phyloP scores from a whole-genome alignment of 2,329 filamentous ascomycete genomes.

The Ophiostoma montium region DNA sequence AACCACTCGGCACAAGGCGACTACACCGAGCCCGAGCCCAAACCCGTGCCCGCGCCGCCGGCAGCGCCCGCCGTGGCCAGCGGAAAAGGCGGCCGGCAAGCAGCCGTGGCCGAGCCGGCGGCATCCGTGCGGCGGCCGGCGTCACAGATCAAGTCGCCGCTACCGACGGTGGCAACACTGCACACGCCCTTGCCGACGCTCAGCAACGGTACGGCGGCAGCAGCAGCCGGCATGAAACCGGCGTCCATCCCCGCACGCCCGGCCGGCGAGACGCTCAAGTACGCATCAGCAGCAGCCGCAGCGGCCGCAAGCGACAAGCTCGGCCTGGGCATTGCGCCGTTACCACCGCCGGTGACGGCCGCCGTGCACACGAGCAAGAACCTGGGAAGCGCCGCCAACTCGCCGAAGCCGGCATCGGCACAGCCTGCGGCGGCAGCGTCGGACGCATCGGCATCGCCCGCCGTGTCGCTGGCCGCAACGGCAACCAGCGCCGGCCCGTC shows the following conservation, averaged over 20 bases:
- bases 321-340: conserved; percentile 81
- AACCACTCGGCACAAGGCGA: conserved; percentile 87
- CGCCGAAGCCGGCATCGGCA: conserved; percentile 33
- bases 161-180: conserved; percentile 83
- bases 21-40: conserved; percentile 40
- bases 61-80: conserved; percentile 14
- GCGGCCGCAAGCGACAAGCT: conserved; percentile 78
- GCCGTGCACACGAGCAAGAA: conserved; percentile 32
- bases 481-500: conserved; percentile 15
- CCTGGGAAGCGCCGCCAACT: conserved; percentile 42
- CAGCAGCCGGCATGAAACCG: conserved; percentile 67
- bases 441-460: conserved; percentile 19
- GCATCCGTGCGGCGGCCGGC: conserved; percentile 57
- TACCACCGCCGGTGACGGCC: conserved; percentile 73
- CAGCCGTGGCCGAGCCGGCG: conserved; percentile 33
- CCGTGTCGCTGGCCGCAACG: conserved; percentile 13
- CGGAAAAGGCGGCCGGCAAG: conserved; percentile 35
- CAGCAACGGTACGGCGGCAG: conserved; percentile 35
- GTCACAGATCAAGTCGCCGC: conserved; percentile 79
- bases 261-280: conserved; percentile 84
- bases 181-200: conserved; percentile 56
- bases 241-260: conserved; percentile 73
- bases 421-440: conserved; percentile 28
- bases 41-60: conserved; percentile 21
- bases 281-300: conserved; percentile 88